Evolutionary conservation across 768 basidiomycete genomes (phyloP).

Genomic region (Tephrocybe sp.): DNA sequence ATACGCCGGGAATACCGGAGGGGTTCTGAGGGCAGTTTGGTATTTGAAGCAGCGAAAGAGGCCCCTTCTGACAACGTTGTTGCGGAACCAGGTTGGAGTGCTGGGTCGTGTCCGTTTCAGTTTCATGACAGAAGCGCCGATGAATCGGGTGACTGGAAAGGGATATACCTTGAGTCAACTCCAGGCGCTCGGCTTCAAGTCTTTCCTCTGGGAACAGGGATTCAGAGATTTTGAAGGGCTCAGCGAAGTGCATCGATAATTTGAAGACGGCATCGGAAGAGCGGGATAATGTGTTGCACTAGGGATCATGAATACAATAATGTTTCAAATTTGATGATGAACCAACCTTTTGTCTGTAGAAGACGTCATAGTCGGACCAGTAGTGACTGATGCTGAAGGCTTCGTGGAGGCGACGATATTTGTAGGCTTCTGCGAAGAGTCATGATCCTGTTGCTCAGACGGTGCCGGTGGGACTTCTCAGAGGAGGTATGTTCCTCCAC

Average conservation of each 20-base stretch:
- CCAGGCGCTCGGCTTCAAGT: conserved; percentile 72
- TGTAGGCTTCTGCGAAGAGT: conserved; percentile 95
- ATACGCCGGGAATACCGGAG: conserved; percentile 27
- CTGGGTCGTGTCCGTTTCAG: neutral
- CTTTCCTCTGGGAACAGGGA: conserved; percentile 51
- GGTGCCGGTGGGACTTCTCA: no score
- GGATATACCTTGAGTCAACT: conserved; percentile 83
- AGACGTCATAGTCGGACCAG: conserved; percentile 91
- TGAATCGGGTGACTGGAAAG: no score
- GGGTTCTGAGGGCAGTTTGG: neutral
- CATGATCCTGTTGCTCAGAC: no score
- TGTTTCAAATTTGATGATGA: neutral
- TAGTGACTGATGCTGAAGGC: conserved; percentile 90
- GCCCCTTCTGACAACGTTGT: neutral
- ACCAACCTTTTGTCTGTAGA: conserved; percentile 84
- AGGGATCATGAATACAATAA: conserved; percentile 11
- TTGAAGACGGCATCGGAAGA: conserved; percentile 92
- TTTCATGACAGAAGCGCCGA: neutral
- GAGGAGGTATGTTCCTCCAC: no score
- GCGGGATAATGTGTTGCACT: conserved; percentile 95
- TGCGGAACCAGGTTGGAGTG: neutral
- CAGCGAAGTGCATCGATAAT: conserved; percentile 85
- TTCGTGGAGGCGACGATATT: conserved; percentile 87
- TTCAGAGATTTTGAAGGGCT: conserved; percentile 68
- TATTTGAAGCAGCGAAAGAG: no score